Conservation (phyloP, 768 basidiomycete species). For the Sarcomyxa edulis region DNA sequence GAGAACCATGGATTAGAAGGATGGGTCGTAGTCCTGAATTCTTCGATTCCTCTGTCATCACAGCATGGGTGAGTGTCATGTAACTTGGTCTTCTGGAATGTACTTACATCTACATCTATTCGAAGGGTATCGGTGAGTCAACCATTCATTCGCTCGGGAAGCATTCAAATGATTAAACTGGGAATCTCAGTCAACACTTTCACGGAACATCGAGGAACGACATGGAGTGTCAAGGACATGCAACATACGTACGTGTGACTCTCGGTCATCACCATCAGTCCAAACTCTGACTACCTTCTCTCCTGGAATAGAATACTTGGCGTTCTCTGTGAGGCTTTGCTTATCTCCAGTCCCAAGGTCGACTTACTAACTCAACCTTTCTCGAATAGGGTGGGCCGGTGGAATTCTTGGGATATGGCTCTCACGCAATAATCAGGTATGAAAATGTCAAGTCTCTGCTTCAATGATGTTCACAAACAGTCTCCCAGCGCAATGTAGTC, state of each 20-base stretch:
- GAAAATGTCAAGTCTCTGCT: constrained; percentile 9
- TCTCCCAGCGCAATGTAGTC: constrained; percentile 62
- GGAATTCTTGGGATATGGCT: constrained; percentile 86
- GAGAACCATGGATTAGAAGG: constrained; percentile 71
- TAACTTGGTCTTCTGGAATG: not conserved
- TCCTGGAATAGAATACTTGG: constrained; percentile 56
- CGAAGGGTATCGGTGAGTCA: constrained; percentile 52
- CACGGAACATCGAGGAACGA: constrained; percentile 78
- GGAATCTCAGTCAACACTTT: constrained; percentile 84
- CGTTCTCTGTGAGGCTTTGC: constrained; percentile 53
- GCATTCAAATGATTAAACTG: too few relatives aligned
- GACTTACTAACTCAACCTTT: not conserved
- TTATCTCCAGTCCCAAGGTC: not conserved
- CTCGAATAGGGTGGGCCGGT: constrained; percentile 79
- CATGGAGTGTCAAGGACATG: constrained; percentile 91
- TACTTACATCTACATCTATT: not conserved
- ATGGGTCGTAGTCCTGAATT: constrained; percentile 76
- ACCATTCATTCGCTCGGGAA: constrained; percentile 1
- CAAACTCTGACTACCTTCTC: not conserved
- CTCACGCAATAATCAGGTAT: constrained; percentile 68
- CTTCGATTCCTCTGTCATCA: constrained; percentile 76
- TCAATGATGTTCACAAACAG: not conserved
- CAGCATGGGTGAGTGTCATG: constrained; percentile 38
- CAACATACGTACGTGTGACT: constrained; percentile 72
- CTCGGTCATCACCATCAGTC: constrained; percentile 4